Evolutionary conservation across 2,329 filamentous ascomycete species (phyloP).

Genomic region (Phaeosphaeria sp.): DNA sequence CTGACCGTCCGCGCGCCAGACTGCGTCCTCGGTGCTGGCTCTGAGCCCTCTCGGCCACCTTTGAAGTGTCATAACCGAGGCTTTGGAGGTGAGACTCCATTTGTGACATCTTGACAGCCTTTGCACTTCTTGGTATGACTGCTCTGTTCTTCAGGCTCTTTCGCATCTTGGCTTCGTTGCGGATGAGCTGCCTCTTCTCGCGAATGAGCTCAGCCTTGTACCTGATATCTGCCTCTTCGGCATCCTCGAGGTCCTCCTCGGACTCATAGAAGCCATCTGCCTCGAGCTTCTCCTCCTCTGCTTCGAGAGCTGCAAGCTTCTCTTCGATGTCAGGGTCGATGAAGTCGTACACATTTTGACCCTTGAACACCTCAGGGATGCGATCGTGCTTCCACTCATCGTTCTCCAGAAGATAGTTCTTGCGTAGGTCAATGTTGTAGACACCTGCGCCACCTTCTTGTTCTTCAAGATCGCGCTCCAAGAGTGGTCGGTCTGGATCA

Average conservation of each 20-base stretch:
- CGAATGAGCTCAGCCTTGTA: slow-evolving; percentile 95
- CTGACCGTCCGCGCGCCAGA: slow-evolving; percentile 65
- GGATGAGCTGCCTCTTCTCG: slow-evolving; percentile 90
- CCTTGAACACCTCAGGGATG: slow-evolving; percentile 91
- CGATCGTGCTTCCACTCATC: slow-evolving; percentile 96
- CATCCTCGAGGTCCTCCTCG: slow-evolving; percentile 77
- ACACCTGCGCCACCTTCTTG: slow-evolving; percentile 95
- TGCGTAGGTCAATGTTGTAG: slow-evolving; percentile 89
- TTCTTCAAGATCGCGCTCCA: slow-evolving; percentile 87
- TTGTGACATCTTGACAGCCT: slow-evolving; percentile 82
- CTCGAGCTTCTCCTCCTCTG: slow-evolving; percentile 92
- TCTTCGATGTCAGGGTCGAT: slow-evolving; percentile 95
- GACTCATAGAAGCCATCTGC: slow-evolving; percentile 91
- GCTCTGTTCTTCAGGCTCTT: slow-evolving; percentile 98
- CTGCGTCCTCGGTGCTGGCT: slow-evolving; percentile 76
- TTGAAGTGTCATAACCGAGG: slow-evolving; percentile 83
- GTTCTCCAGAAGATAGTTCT: slow-evolving; percentile 86
- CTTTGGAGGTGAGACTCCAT: slow-evolving; percentile 86
- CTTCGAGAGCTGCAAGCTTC: slow-evolving; percentile 89
- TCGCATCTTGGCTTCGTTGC: slow-evolving; percentile 93
- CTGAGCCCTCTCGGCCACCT: slow-evolving; percentile 75
- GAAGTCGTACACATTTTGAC: slow-evolving; percentile 97
- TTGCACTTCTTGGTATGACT: slow-evolving; percentile 82
- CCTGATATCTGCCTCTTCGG: slow-evolving; percentile 83
- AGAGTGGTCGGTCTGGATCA: slow-evolving; percentile 80